Percentiles rank a stretch among this genome's conserved stretches.
phyloP scores from a whole-genome alignment of 148 eudicot species.

The Polygonum maritimum region DNA sequence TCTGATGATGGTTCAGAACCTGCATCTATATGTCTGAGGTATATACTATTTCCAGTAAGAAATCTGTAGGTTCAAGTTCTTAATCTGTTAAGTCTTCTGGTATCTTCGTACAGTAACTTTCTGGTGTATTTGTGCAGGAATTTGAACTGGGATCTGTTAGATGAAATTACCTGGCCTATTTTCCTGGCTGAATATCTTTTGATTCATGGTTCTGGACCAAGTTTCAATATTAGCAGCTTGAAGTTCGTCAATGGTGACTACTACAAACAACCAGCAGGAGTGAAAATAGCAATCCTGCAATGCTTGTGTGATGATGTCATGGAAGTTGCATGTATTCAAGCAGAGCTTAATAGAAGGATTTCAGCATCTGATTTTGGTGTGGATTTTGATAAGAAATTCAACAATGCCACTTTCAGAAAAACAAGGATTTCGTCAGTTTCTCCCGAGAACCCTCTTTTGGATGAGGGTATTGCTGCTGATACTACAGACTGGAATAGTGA shows the following conservation, averaged over 20 bases:
- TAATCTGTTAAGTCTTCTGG: slow-evolving; percentile 7
- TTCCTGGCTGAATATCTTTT: slow-evolving; percentile 73
- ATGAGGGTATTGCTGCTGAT: slow-evolving; percentile 46
- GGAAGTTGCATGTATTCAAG: slow-evolving; percentile 60
- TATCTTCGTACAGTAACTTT: background rate
- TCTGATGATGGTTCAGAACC: slow-evolving; percentile 52
- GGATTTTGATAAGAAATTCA: slow-evolving; percentile 38
- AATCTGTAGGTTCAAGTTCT: background rate
- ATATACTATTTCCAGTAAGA: slow-evolving; percentile 15
- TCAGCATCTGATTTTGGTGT: slow-evolving; percentile 26
- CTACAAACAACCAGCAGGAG: slow-evolving; percentile 46
- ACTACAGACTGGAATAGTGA: slow-evolving; percentile 76
- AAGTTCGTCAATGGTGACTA: slow-evolving; percentile 58
- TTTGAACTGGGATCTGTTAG: slow-evolving; percentile 92
- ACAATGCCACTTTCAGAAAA: slow-evolving; percentile 29
- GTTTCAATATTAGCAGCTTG: slow-evolving; percentile 39
- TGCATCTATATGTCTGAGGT: slow-evolving; percentile 83
- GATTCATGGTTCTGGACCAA: slow-evolving; percentile 42
- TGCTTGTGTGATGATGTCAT: slow-evolving; percentile 84
- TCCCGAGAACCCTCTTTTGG: slow-evolving; percentile 31
- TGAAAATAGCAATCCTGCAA: slow-evolving; percentile 66
- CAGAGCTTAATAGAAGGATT: slow-evolving; percentile 64
- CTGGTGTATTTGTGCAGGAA: slow-evolving; percentile 30
- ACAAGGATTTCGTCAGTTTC: slow-evolving; percentile 32
- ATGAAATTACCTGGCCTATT: slow-evolving; percentile 85